A percentile compares a stretch with the other conserved stretches of the same genome.
Conservation (phyloP, 768 basidiomycete species). For the Dioszegia aurantiaca region DNA sequence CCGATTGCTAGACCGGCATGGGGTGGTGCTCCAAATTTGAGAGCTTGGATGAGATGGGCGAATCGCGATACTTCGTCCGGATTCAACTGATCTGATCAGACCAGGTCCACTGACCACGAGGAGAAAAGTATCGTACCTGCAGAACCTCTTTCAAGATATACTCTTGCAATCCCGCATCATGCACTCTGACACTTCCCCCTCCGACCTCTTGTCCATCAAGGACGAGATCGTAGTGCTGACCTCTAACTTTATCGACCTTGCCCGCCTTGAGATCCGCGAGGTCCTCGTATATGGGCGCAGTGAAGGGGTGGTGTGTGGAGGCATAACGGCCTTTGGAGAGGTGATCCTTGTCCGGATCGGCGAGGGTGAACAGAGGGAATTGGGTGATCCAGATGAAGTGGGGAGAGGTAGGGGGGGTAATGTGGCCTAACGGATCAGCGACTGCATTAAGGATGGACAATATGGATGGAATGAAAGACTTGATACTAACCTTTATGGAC, state of each 20-base stretch:
- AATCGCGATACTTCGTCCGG: constrained; percentile 73
- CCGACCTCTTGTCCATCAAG: constrained; percentile 91
- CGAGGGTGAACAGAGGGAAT: constrained; percentile 84
- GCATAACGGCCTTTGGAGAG: constrained; percentile 84
- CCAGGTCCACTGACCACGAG: neutral
- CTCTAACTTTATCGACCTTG: constrained; percentile 65
- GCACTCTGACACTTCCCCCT: constrained; percentile 87
- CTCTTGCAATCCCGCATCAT: constrained; percentile 83
- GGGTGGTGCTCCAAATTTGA: constrained; percentile 86
- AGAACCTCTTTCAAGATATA: constrained; percentile 72
- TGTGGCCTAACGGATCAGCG: constrained; percentile 56
- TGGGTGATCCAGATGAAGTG: constrained; percentile 95
- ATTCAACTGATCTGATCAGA: constrained; percentile 60
- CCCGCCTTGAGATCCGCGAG: constrained; percentile 71
- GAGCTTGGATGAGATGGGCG: constrained; percentile 77
- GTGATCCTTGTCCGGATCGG: constrained; percentile 82
- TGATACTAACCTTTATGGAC: constrained; percentile 60
- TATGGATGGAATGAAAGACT: constrained; percentile 1
- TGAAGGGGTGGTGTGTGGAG: constrained; percentile 92
- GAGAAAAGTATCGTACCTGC: constrained; percentile 57
- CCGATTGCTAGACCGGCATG: constrained; percentile 94
- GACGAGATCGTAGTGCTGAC: constrained; percentile 95
- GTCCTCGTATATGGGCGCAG: constrained; percentile 91
- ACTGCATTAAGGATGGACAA: constrained; percentile 3
- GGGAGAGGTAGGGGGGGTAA: constrained; percentile 60